Base-by-base conservation (phyloP, 139 green algal genomes). In the Raphidocelis subcapitata region DNA sequence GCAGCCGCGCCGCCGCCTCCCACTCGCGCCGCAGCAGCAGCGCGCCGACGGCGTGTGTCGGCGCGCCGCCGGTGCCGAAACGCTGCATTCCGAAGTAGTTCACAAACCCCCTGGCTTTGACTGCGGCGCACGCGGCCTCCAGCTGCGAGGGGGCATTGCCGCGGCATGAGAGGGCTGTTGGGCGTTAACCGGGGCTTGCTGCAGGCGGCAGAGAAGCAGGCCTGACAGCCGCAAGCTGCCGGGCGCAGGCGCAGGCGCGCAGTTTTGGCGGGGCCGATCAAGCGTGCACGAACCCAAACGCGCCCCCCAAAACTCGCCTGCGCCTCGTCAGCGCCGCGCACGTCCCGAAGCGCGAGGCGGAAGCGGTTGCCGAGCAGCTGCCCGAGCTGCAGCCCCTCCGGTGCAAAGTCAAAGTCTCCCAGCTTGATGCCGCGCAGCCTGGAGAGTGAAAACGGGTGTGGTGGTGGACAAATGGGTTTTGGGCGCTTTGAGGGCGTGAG, bases 41-140 rank as follows among this genome's bases (percentile, higher is more conserved):
- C 31, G 56, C 67, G 2, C 93, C 93, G 21, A 97, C 76, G 67
- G 35, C 74, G 80, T 99, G 94, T 0, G 95, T 99, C 20, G 86
- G 69, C 21, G 84, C 69, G 1, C 55, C 72, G 15, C 87, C 87
- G 1, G 61, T 90, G 61, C 95, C 95, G 81, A 99, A 99, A 16
- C 95, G 86, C 82, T 99, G 94, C 76, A 97, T 81, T 0, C 94
- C 94, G 76, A 91, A 98, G 75, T 98, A 98, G 82, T 98, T 98
- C 65, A 98, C 79, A 76, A 98, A 98, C 44, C 94, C 94, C 16
- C 47, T 67, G 1, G 35, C 36, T 0, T 69, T 68, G 24, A 97
- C 49, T 2, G 66, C 71, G 33, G 79, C 65, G 24, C 85, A 86
- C 10, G 85, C 84, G 3, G 77, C 73, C 1, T 63, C 16, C 37